Conservation (phyloP, 257 asterid genomes). For the Anisodus acutangulus region DNA sequence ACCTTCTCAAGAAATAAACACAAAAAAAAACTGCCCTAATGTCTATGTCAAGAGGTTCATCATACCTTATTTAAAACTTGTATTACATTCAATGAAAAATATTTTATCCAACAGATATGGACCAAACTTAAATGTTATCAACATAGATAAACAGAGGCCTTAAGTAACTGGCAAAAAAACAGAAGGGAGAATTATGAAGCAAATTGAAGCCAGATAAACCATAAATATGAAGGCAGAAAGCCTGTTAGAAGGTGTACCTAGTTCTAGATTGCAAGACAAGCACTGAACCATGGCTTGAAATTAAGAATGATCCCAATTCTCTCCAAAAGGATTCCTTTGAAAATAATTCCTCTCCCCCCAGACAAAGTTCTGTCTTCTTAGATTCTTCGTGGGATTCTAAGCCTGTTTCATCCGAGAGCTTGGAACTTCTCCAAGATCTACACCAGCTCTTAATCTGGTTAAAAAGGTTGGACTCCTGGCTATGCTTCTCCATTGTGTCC, state of each 20-base stretch:
- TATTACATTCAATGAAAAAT: neutral
- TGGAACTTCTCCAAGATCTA: slow-evolving; percentile 49
- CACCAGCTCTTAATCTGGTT: slow-evolving; percentile 43
- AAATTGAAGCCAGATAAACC: neutral
- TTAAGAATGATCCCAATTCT: slow-evolving; percentile 60
- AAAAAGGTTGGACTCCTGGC: slow-evolving; percentile 38
- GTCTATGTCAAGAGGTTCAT: slow-evolving; percentile 15
- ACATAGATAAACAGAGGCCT: neutral
- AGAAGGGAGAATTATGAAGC: neutral
- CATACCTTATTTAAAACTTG: neutral
- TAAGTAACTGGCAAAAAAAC: neutral
- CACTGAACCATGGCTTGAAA: slow-evolving; percentile 52
- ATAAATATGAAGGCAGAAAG: neutral
- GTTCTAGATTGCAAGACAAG: slow-evolving; percentile 56
- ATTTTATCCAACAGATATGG: neutral
- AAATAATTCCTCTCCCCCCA: slow-evolving; percentile 45
- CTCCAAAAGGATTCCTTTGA: slow-evolving; percentile 69
- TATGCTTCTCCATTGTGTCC: slow-evolving; percentile 36
- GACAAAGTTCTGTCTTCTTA: slow-evolving; percentile 33
- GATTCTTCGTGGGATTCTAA: slow-evolving; percentile 38
- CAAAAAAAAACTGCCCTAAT: neutral
- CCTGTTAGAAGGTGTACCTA: slow-evolving; percentile 51
- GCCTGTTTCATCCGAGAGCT: slow-evolving; percentile 34
- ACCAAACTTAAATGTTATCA: neutral
- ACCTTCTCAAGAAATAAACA: neutral